Base-by-base conservation (phyloP, 805 yeast genomes). In the Teunomyces atbi region DNA sequence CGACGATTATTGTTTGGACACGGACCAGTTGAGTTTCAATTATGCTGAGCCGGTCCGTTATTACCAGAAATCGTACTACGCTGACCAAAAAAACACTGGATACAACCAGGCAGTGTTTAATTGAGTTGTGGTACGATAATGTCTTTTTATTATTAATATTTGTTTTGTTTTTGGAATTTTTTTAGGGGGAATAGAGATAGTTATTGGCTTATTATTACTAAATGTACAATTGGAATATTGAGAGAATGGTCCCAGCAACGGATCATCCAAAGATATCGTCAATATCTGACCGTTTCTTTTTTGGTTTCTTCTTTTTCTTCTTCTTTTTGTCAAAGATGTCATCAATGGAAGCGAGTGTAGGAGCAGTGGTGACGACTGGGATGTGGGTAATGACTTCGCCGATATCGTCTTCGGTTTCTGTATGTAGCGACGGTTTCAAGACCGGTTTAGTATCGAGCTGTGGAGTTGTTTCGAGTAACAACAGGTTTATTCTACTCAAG, bases 231-330 rank as follows among this genome's bases (percentile, higher is more conserved):
- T 20, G 28, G 28, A 36, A n/a, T 20, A n/a, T n/a, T n/a, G n/a
- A n/a, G n/a, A n/a, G n/a, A n/a, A n/a, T n/a, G n/a, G 26, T 23
- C 5, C 5, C 5, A 19, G 20, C 5, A 19, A 19, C 20, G 5
- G 20, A 13, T 47, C 45, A 81, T 1, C 89, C 89, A 65, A 87
- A 87, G 12, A 88, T 87, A 55, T 81, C 87, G 62, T 86, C 94
- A 45, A 88, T 88, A 8, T 82, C 47, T 43, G 45, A 42, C 38
- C 33, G 41, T 20, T 28, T 48, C 34, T 41, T 43, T 38, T 44
- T 41, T 44, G 41, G 42, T 44, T 45, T 26, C 37, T 28, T 40
- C 36, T 33, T 48, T 15, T 44, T 47, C 49, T 41, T 38, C 34
- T 32, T 48, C 12, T 44, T 47, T 47, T 47, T 46, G 23, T 50